Evolutionary conservation across 768 basidiomycete species (phyloP).

Genomic region (Calocybe gangraenosa): DNA sequence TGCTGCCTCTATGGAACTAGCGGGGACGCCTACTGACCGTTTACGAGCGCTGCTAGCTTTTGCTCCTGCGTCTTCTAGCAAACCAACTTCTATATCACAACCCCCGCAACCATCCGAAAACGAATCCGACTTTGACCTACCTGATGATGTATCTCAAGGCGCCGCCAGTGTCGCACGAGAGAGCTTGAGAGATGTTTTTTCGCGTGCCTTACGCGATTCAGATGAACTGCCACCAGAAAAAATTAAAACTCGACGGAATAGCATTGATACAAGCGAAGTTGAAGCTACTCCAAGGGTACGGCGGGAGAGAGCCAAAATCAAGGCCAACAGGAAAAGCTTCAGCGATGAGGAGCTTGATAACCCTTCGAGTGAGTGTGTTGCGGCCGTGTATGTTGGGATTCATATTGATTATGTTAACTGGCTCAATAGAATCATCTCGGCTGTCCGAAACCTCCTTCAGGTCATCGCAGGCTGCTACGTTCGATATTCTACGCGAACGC

Average conservation of each 20-base stretch:
- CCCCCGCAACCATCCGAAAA: conserved; percentile 38
- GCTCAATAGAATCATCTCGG: conserved; percentile 17
- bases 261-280: conserved; percentile 56
- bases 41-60: conserved; percentile 60
- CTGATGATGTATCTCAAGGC: conserved; percentile 27
- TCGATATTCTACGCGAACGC: conserved; percentile 43
- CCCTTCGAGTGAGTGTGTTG: conserved; percentile 38
- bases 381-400: background rate
- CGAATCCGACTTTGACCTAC: conserved; percentile 58
- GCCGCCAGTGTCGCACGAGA: conserved; percentile 49
- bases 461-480: conserved; percentile 41
- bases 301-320: conserved; percentile 36
- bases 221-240: conserved; percentile 53
- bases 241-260: conserved; percentile 45
- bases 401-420: conserved; percentile 8
- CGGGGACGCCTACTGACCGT: conserved; percentile 53
- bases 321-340: conserved; percentile 52
- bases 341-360: conserved; percentile 68
- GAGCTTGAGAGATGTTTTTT: conserved; percentile 62
- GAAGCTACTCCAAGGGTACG: conserved; percentile 48
- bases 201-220: conserved; percentile 59
- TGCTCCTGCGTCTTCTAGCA: conserved; percentile 35
- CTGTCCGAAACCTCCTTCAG: conserved; percentile 33
- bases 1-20: conserved; percentile 19
- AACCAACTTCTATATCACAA: conserved; percentile 20